Base-by-base conservation (phyloP, 2,329 filamentous ascomycete species). In the Neonectria hederae region DNA sequence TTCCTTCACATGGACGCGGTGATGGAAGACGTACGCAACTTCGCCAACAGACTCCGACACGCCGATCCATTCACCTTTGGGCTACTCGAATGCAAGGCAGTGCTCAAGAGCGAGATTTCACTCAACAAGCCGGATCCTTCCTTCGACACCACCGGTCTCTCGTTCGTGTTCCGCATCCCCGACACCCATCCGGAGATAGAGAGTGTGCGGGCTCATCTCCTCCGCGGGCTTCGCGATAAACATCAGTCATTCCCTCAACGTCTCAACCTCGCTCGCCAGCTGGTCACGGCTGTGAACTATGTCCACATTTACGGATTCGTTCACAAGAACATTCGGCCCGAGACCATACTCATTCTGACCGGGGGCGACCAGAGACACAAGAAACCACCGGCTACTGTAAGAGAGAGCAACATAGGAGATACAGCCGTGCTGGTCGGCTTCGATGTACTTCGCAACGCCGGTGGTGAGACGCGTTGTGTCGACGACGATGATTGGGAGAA, bases 311-410 rank as follows among this genome's bases (percentile, higher is more conserved):
- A 76, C 26, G 75, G 73, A 5, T 82, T 83, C 46, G 82, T 84
- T 3, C 82, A 85, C 72, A 84, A 83, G 65, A 81, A 78, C 53
- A 79, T 85, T 19, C 75, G 79, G 0, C 82, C 82, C 1, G 82
- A 84, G 35, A 80, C 73, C 0, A 69, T 82, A 13, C 56, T 83
- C 5, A 54, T 79, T 3, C 76, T 82, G 10, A 54, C 62, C 0
- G 53, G 62, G 5, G 38, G 8, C 38, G n/a, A 21, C 38, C 38
- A 42, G 38, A 19, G 6, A 4, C 38, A 8, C 2, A 21, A 2
- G 8, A 11, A 4, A 7, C 38, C 38, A 3, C n/a, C 38, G 19
- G 3, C n/a, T 17, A 17, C 32, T 35, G 6, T 8, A 21, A 9
- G n/a, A 13, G n/a, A 42, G n/a, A 13, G 11, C 1, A 42, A n/a